A percentile compares a stretch with the other conserved stretches of the same genome.
These are phyloP conservation scores for Colletotrichum siamense DNA, from an alignment of 2,329 filamentous ascomycete genomes.

Conservation along the genomic window DNA sequence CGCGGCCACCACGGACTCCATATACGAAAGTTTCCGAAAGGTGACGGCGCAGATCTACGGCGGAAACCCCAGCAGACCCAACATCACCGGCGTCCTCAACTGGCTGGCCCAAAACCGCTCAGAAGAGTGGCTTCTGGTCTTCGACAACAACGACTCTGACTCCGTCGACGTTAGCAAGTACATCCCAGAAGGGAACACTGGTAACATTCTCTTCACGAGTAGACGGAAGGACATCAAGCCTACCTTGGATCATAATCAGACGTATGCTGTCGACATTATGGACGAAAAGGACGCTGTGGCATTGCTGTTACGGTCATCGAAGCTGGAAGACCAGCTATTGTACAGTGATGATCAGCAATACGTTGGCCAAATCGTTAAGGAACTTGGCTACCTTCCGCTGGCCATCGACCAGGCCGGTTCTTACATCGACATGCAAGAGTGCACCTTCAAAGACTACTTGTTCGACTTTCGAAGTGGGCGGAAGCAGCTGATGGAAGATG, in stretches of 20 bases:
- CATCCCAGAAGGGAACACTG: constrained; percentile 24
- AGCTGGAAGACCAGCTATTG: neutral
- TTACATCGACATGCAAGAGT: constrained; percentile 12
- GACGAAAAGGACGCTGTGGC: neutral
- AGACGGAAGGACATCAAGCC: constrained; percentile 6
- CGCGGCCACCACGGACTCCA: constrained; percentile 26
- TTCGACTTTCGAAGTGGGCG: neutral
- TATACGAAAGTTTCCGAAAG: constrained; percentile 25
- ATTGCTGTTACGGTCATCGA: neutral
- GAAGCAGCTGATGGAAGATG: constrained; percentile 7
- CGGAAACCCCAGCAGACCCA: neutral
- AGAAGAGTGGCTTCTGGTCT: constrained; percentile 33
- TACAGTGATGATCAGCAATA: neutral
- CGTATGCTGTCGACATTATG: neutral
- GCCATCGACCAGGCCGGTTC: constrained; percentile 32
- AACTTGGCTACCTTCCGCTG: constrained; percentile 30
- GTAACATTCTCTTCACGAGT: constrained; percentile 34
- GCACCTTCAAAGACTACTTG: constrained; percentile 22
- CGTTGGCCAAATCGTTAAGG: constrained; percentile 19
- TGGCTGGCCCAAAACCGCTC: constrained; percentile 20
- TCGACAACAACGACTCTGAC: constrained; percentile 31
- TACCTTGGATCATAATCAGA: neutral
- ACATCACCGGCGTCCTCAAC: constrained; percentile 10
- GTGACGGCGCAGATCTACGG: constrained; percentile 16
- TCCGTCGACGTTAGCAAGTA: constrained; percentile 14